phyloP scores from a whole-genome alignment of 495 filamentous ascomycete species.

The Pseudomonodictys pantanalensis region DNA sequence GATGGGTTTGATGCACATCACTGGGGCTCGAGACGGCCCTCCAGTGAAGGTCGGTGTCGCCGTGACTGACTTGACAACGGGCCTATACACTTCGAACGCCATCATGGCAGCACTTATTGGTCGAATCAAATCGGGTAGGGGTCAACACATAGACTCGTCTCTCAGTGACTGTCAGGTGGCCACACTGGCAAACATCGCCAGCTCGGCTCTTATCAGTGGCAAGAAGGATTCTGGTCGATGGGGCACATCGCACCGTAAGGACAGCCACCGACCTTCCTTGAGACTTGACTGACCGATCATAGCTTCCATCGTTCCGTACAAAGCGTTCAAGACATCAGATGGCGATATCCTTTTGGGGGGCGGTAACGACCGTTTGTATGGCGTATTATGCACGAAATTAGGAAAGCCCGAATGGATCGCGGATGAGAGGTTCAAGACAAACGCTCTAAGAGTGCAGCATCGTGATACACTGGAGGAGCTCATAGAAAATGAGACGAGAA shows the following conservation, averaged over 20 bases:
- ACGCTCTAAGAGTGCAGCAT: slow-evolving; percentile 77
- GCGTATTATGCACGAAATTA: slow-evolving; percentile 76
- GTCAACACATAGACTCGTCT: slow-evolving; percentile 89
- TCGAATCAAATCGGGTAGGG: slow-evolving; percentile 63
- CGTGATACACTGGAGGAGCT: slow-evolving; percentile 69
- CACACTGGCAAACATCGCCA: slow-evolving; percentile 87
- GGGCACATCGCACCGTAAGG: slow-evolving; percentile 91
- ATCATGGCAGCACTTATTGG: slow-evolving; percentile 91
- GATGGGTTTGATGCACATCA: slow-evolving; percentile 98
- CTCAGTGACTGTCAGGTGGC: slow-evolving; percentile 94
- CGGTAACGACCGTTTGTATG: slow-evolving; percentile 89
- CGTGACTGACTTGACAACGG: slow-evolving; percentile 93
- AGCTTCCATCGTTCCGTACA: slow-evolving; percentile 96
- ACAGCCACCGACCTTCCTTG: too few relatives aligned
- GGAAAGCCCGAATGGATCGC: slow-evolving; percentile 75
- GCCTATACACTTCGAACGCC: slow-evolving; percentile 93
- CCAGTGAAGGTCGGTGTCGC: slow-evolving; percentile 97
- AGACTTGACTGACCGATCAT: slow-evolving; percentile 25
- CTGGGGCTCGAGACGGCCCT: slow-evolving; percentile 77
- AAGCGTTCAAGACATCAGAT: slow-evolving; percentile 86
- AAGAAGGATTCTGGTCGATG: slow-evolving; percentile 83
- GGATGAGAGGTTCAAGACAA: slow-evolving; percentile 72
- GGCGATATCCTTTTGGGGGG: slow-evolving; percentile 90
- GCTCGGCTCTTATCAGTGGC: slow-evolving; percentile 84
- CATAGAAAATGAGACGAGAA: slow-evolving; percentile 69